phyloP scores from a whole-genome alignment of 148 eudicot genomes.

The Rhododendron williamsianum region DNA sequence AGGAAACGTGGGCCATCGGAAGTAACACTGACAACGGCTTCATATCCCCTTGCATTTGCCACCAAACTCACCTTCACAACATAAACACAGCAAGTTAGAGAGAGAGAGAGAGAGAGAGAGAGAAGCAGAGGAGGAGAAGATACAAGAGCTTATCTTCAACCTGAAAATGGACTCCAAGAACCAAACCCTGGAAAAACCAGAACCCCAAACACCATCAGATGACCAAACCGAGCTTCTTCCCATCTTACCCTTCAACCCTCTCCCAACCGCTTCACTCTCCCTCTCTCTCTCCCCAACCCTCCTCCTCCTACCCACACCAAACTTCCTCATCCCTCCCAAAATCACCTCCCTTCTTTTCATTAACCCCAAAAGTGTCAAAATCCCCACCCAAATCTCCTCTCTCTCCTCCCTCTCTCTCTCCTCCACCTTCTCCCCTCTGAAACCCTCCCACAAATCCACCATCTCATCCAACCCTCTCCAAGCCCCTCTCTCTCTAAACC shows the following conservation, averaged over 20 bases:
- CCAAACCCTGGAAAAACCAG: constrained; percentile 20
- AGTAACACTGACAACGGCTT: not conserved
- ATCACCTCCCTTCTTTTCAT: constrained; percentile 28
- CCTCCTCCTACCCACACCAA: constrained; percentile 38
- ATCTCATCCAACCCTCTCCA: constrained; percentile 63
- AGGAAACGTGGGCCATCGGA: not conserved
- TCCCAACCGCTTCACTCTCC: constrained; percentile 59
- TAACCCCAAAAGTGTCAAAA: constrained; percentile 30
- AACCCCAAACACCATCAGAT: constrained; percentile 12
- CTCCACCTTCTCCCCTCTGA: constrained; percentile 27
- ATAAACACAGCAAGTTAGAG: not conserved
- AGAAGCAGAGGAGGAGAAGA: not conserved
- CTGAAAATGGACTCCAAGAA: constrained; percentile 17
- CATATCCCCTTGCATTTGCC: not conserved
- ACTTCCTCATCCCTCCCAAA: constrained; percentile 42
- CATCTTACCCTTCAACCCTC: constrained; percentile 1
- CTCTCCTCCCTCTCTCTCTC: constrained; percentile 47
- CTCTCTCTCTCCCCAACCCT: constrained; percentile 45
- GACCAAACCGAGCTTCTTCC: constrained; percentile 14
- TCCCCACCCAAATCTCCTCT: constrained; percentile 59
- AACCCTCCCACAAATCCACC: constrained; percentile 43
- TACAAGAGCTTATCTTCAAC: not conserved
- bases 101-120: not conserved
- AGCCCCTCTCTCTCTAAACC: constrained; percentile 51
- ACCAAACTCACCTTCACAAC: not conserved